Base-by-base conservation (phyloP, 2,329 filamentous ascomycete genomes). In the Dryadomyces quercivorus region DNA sequence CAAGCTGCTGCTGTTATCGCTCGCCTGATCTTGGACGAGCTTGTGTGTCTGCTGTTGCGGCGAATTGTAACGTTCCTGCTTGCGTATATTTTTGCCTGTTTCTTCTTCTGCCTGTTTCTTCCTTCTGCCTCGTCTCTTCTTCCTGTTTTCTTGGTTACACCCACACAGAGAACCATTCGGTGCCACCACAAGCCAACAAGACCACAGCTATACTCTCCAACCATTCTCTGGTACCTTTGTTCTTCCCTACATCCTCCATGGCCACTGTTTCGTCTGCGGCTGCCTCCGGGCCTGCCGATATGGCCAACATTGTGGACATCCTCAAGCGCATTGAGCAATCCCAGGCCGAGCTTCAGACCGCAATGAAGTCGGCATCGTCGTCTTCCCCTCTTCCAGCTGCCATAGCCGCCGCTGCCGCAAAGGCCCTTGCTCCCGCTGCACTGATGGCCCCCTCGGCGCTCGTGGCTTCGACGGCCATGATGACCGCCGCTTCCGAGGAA, bases 341-440 rank as follows among this genome's bases (percentile, higher is more conserved):
- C 16, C 74, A 76, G 58, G 59, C 66, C 12, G 66, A 69, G 50
- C 64, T 76, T 18, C 58, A 72, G 38, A 64, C 67, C 21, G 69
- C 69, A 4, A 62, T 76, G 26, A 67, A 74, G 47, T 62, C 57
- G 20, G 40, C 54, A 5, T n/a, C 54, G 2, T 22, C 50, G 8
- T 13, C 36, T 22, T 9, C 21, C 10, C 21, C 20, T 8, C 18
- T 45, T 1, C 40, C 31, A 3, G 43, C 56, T 12, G 13, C 53
- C 31, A 51, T 51, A 20, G 43, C 48, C 18, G 53, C 47, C 7
- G 22, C 52, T 21, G 54, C 50, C 9, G 44, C 50, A 1, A 40
- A 40, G 36, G 36, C 36, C 36, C 36, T 40, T 3, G 36, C 36
- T 8, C 36, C 36, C 15, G 46, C 52, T 15, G 47, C 47, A 10